phyloP scores from a whole-genome alignment of 768 basidiomycete species.

The Clitopilus hobsonii region DNA sequence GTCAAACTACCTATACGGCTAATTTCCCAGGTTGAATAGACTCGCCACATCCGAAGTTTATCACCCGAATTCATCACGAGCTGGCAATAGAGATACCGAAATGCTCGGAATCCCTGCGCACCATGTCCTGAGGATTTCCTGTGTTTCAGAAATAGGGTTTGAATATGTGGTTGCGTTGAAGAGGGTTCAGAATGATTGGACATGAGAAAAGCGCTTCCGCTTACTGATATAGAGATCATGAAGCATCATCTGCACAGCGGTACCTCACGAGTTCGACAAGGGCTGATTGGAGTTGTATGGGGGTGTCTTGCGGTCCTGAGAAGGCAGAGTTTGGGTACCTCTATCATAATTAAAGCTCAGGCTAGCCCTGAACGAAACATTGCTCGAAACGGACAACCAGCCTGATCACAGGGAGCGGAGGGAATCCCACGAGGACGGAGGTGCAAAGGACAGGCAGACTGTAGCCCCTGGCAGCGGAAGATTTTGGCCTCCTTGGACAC shows the following conservation, averaged over 20 bases:
- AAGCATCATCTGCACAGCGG: not conserved
- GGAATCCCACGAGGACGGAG: too few relatives aligned
- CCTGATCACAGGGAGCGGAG: not conserved
- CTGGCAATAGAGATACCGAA: too few relatives aligned
- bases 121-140: too few relatives aligned
- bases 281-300: not conserved
- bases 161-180: not conserved
- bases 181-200: not conserved
- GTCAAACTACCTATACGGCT: too few relatives aligned
- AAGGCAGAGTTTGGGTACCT: not conserved
- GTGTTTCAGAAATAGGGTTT: slow-evolving; percentile 1
- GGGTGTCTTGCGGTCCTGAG: not conserved
- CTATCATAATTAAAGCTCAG: not conserved
- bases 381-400: not conserved
- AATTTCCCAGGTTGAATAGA: not conserved
- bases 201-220: not conserved
- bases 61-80: too few relatives aligned
- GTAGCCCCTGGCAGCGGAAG: not conserved
- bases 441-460: not conserved
- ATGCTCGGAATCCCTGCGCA: not conserved
- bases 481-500: not conserved
- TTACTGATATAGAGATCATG: not conserved
- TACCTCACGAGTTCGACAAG: not conserved
- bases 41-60: not conserved
- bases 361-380: not conserved